A percentile compares a stretch with the other conserved stretches of the same genome.
Conservation (phyloP, 1,284 basidiomycete species). For the Leccinum pachyderme region DNA sequence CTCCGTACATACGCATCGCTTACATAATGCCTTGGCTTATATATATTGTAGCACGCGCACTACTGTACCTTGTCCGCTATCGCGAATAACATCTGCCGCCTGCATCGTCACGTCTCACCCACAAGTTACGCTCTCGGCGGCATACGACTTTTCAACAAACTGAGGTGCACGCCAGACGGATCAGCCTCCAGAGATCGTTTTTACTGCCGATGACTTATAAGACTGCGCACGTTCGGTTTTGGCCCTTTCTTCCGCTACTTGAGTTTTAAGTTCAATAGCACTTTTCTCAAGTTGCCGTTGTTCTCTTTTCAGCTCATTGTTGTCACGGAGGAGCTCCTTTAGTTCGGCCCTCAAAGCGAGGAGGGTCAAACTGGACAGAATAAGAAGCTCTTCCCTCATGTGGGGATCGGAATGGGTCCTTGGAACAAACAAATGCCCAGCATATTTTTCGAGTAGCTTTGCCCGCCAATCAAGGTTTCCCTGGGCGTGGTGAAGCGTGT, state of each 20-base stretch:
- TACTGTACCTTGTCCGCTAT: too few relatives aligned
- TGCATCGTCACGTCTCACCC: too few relatives aligned
- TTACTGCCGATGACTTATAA: slow-evolving; percentile 3
- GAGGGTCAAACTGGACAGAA: slow-evolving; percentile 48
- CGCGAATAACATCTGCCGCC: too few relatives aligned
- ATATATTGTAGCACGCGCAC: too few relatives aligned
- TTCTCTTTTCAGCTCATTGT: slow-evolving; percentile 29
- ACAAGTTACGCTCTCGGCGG: too few relatives aligned
- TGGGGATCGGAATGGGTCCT: slow-evolving; percentile 4
- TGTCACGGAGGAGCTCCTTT: slow-evolving; percentile 35
- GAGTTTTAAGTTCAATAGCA: slow-evolving; percentile 30
- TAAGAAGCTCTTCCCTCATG: slow-evolving; percentile 32
- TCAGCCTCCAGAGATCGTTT: not conserved
- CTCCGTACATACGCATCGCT: too few relatives aligned
- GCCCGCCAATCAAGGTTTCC: slow-evolving; percentile 53
- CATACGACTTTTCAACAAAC: too few relatives aligned
- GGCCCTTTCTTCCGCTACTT: slow-evolving; percentile 18
- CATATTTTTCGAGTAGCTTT: slow-evolving; percentile 53
- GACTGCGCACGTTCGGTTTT: slow-evolving; percentile 1
- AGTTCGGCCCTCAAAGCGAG: slow-evolving; percentile 44
- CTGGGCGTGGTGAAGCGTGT: slow-evolving; percentile 34
- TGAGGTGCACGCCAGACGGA: not conserved
- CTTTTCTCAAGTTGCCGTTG: slow-evolving; percentile 33
- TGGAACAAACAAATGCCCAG: slow-evolving; percentile 50
- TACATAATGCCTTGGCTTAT: too few relatives aligned